phyloP scores from a whole-genome alignment of 805 yeast species.

The Saturnispora silvae region DNA sequence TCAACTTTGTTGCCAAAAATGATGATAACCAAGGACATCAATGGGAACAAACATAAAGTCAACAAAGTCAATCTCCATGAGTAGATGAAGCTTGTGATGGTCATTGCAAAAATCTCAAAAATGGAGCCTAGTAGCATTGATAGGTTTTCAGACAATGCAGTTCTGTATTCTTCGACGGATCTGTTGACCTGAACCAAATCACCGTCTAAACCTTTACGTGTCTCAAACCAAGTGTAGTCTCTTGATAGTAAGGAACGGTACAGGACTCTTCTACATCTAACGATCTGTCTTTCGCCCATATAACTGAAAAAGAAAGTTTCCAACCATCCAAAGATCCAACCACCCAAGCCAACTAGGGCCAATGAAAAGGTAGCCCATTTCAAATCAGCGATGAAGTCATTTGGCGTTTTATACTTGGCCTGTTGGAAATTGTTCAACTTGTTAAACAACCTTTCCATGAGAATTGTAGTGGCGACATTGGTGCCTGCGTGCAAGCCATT shows the following conservation, averaged over 20 bases:
- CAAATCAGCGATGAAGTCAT: constrained; percentile 28
- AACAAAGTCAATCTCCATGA: constrained; percentile 84
- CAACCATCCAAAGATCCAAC: constrained; percentile 37
- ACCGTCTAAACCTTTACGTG: constrained; percentile 48
- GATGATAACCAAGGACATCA: constrained; percentile 41
- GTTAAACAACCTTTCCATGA: constrained; percentile 57
- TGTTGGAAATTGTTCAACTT: constrained; percentile 26
- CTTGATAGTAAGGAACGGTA: constrained; percentile 35
- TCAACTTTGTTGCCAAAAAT: constrained; percentile 43
- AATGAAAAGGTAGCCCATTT: constrained; percentile 28
- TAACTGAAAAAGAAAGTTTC: constrained; percentile 53
- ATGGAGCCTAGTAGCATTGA: constrained; percentile 46
- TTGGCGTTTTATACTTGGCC: constrained; percentile 24
- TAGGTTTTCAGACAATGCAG: constrained; percentile 56
- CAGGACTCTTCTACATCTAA: constrained; percentile 39
- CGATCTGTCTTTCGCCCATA: constrained; percentile 63
- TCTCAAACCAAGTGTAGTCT: constrained; percentile 55
- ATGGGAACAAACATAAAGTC: constrained; percentile 63
- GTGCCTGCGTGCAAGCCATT: constrained; percentile 44
- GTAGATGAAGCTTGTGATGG: constrained; percentile 57
- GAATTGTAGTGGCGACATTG: constrained; percentile 50
- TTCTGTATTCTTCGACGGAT: constrained; percentile 62
- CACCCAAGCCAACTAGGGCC: constrained; percentile 36
- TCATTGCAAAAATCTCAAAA: constrained; percentile 42
- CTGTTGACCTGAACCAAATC: constrained; percentile 55